Percentiles rank a stretch among this genome's conserved stretches.
Conservation (phyloP, 2,329 filamentous ascomycete genomes). For the Epichloe brachyelytri region DNA sequence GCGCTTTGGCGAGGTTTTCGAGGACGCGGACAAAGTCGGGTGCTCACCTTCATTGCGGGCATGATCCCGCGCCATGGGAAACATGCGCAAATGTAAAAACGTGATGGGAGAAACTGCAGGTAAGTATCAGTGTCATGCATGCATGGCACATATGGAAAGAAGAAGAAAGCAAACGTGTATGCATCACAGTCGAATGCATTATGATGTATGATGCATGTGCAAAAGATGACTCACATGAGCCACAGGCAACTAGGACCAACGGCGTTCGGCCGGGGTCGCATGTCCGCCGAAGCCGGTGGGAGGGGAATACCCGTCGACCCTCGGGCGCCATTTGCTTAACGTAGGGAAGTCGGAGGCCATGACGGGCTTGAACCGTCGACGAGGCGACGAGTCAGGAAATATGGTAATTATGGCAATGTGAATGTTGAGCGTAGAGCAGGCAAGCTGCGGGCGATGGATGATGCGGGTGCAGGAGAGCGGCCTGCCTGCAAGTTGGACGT, state of each 20-base stretch:
- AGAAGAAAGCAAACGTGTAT: background rate
- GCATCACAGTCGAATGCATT: background rate
- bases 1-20: background rate
- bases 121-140: background rate
- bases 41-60: constrained; percentile 34
- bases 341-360: constrained; percentile 21
- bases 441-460: background rate
- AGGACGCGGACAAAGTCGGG: background rate
- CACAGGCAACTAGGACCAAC: constrained; percentile 35
- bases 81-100: constrained; percentile 73
- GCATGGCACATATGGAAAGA: too few relatives aligned
- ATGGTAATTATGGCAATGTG: too few relatives aligned
- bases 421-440: background rate
- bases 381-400: too few relatives aligned
- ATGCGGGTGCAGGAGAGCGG: background rate
- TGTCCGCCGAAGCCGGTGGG: constrained; percentile 41
- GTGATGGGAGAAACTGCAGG: constrained; percentile 52
- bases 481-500: background rate
- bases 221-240: constrained; percentile 32
- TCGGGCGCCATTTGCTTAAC: constrained; percentile 21
- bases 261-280: constrained; percentile 22
- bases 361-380: constrained; percentile 3
- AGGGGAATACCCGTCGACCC: constrained; percentile 45
- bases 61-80: constrained; percentile 75
- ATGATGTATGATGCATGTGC: background rate